Evolutionary conservation across 371 early-diverging fungal genomes (phyloP).

Genomic region (Mortierella sp.): DNA sequence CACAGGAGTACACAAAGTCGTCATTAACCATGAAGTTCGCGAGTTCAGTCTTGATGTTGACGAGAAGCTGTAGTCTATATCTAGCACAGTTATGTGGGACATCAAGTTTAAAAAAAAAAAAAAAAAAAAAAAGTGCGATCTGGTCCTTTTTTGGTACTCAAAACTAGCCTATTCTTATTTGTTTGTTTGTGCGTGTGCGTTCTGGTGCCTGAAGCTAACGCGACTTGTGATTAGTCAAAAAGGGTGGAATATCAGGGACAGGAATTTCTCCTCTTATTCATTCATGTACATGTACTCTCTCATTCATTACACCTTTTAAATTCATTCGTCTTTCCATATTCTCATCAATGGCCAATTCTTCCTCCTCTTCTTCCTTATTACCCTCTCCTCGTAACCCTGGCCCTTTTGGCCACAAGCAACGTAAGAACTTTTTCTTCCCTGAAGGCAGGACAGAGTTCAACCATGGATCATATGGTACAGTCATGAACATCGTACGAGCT

Average conservation of each 20-base stretch:
- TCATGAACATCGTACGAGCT: slow-evolving; percentile 19
- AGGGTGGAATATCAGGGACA: background rate
- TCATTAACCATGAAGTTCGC: slow-evolving; percentile 39
- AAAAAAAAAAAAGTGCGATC: background rate
- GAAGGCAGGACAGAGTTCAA: slow-evolving; percentile 60
- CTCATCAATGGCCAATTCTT: slow-evolving; percentile 5
- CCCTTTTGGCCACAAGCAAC: slow-evolving; percentile 58
- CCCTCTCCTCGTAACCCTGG: slow-evolving; percentile 41
- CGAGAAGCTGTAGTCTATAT: slow-evolving; percentile 16
- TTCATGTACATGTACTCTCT: background rate
- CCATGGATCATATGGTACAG: slow-evolving; percentile 60
- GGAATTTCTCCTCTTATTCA: background rate
- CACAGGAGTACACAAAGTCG: slow-evolving; percentile 44
- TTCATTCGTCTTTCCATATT: background rate
- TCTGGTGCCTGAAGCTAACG: too few species aligned
- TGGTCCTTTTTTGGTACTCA: slow-evolving; percentile 3
- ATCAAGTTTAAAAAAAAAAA: background rate
- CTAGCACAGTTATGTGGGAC: background rate
- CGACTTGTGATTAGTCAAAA: background rate
- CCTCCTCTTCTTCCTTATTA: slow-evolving; percentile 9
- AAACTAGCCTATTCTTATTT: too few species aligned
- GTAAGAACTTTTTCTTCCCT: slow-evolving; percentile 59
- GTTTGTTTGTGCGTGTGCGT: too few species aligned
- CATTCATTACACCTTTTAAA: background rate
- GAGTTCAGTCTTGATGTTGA: slow-evolving; percentile 43